Conservation (phyloP, 768 basidiomycete genomes). For the Psilocybe tampanensis region DNA sequence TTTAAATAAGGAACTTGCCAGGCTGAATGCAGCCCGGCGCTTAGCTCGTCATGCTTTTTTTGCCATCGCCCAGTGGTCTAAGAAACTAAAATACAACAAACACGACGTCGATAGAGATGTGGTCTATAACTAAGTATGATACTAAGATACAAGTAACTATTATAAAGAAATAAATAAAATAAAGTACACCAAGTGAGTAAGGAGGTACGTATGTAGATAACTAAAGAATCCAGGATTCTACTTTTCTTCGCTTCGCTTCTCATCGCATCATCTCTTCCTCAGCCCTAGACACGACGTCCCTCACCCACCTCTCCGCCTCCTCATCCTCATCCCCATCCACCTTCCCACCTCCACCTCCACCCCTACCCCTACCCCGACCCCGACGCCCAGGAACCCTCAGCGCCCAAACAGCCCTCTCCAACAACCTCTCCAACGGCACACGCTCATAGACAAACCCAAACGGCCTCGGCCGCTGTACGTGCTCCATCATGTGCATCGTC, state of each 20-base stretch:
- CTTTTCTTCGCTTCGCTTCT: neutral
- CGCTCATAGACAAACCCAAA: slow-evolving; percentile 13
- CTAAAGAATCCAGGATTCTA: no score
- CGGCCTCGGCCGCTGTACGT: slow-evolving; percentile 9
- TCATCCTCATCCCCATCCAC: neutral
- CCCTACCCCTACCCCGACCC: no score
- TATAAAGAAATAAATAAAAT: neutral
- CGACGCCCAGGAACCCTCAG: no score
- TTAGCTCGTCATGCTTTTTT: no score
- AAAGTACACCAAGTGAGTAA: neutral
- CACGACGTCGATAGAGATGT: no score
- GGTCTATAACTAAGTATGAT: no score
- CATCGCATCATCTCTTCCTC: neutral
- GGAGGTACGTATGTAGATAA: no score
- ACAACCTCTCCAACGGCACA: slow-evolving; percentile 20
- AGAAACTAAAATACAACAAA: no score
- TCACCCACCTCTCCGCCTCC: neutral
- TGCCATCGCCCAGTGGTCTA: no score
- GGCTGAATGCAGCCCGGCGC: no score
- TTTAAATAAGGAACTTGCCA: no score
- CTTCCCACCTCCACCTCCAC: neutral
- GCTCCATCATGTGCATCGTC: slow-evolving; percentile 21
- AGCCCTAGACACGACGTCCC: neutral
- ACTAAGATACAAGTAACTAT: no score
- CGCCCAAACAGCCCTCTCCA: slow-evolving; percentile 18